Evolutionary conservation across 495 filamentous ascomycete species (phyloP).

Genomic region (Aspergillus sclerotiicarbonarius): DNA sequence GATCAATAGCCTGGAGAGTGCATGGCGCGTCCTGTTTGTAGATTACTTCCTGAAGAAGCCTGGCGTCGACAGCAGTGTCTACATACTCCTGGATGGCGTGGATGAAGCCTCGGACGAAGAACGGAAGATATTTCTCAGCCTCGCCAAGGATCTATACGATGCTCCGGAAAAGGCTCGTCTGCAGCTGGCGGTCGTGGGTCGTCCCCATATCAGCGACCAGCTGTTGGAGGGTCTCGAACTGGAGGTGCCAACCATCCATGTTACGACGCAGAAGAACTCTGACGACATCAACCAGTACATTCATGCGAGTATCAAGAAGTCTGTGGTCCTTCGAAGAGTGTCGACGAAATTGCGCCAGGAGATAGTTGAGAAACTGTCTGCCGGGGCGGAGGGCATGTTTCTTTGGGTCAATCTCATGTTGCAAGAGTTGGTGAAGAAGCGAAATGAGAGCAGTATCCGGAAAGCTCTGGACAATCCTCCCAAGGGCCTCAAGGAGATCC

Average conservation of each 20-base stretch:
- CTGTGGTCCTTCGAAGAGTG: slow-evolving; percentile 19
- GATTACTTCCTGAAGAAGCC: slow-evolving; percentile 24
- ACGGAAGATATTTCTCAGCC: slow-evolving; percentile 18
- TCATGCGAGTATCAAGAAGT: slow-evolving; percentile 25
- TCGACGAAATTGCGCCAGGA: slow-evolving; percentile 22
- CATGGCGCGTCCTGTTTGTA: slow-evolving; percentile 30
- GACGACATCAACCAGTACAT: slow-evolving; percentile 32
- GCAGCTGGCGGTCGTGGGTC: slow-evolving; percentile 28
- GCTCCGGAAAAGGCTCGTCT: slow-evolving; percentile 7
- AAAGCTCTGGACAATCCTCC: slow-evolving; percentile 29
- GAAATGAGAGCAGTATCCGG: slow-evolving; percentile 23
- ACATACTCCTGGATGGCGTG: slow-evolving; percentile 33
- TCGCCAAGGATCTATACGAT: slow-evolving; percentile 18
- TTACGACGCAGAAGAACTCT: slow-evolving; percentile 29
- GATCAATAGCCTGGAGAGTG: slow-evolving; percentile 28
- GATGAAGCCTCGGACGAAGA: slow-evolving; percentile 33
- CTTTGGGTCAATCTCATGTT: slow-evolving; percentile 37
- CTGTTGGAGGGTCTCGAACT: slow-evolving; percentile 22
- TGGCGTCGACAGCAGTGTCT: slow-evolving; percentile 18
- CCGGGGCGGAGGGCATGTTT: slow-evolving; percentile 37
- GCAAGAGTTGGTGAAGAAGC: slow-evolving; percentile 30
- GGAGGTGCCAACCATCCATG: slow-evolving; percentile 27
- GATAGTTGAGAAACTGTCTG: slow-evolving; percentile 27
- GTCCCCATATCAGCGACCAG: slow-evolving; percentile 27
- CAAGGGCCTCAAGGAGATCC: slow-evolving; percentile 28